Evolutionary conservation across 2,329 filamentous ascomycete genomes (phyloP), one percentile per base, ranked within the genome.

Genomic region (Phaeosphaeria sp.): DNA sequence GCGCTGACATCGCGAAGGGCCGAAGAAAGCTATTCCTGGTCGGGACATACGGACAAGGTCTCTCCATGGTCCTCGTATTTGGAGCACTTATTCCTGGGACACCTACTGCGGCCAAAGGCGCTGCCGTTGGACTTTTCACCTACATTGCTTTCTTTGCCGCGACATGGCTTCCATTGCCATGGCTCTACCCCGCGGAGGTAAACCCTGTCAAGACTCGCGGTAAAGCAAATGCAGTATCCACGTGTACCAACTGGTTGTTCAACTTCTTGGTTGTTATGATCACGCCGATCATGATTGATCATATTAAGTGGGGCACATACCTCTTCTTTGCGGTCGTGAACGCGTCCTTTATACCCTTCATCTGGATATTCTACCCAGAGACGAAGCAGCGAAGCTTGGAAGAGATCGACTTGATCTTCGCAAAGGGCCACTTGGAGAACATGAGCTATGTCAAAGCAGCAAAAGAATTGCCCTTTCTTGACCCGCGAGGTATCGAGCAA

Each of bases 101-200:
- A 2, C 22, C 61, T 1, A 63, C 43, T 3, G 72, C 77, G 30
- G 77, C 80, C 4, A 81, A 82, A 52, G 79, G 80, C 6, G 79
- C 81, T 0, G 80, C 82, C 2, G 86, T 89, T 3, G 87, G 87
- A 49, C 55, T 90, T 17, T 90, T 90, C 75, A 82, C 86, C 1
- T 90, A 89, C 72, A 89, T 89, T 66, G 85, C 86, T 4, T 87
- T 86, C 48, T 90, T 89, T 58, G 88, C 86, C 22, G 86, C 87
- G 0, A 86, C 85, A 1, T 88, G 85, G 82, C 69, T 89, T 9
- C 86, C 87, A 11, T 79, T 88, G 17, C 86, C 87, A 1, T 90
- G 86, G 87, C 58, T 73, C 71, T 87, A 72, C 18, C 65, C 81
- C 0, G 79, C 82, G 51, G 83, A 83, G 57, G 71, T 83, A 61